Percentiles rank a stretch among this genome's conserved stretches.
These are phyloP conservation scores for Phyllosticta paracitricarpa DNA, from an alignment of 2,329 filamentous ascomycete species.

Conservation along the genomic window DNA sequence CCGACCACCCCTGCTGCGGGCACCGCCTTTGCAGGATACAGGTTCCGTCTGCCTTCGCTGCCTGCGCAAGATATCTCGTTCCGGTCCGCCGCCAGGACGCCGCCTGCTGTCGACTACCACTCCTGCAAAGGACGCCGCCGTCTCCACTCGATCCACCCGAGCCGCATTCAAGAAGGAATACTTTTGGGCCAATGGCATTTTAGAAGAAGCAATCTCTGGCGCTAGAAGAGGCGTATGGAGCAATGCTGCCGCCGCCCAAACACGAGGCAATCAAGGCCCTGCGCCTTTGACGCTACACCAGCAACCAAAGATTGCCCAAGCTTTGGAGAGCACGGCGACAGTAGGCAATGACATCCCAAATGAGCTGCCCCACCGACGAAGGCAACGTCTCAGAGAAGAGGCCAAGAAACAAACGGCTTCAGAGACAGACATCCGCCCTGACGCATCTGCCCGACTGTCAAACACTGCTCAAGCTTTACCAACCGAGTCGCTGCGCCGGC, in stretches of 20 bases:
- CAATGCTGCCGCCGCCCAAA: constrained; percentile 15
- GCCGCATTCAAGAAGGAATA: constrained; percentile 28
- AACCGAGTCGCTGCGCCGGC: constrained; percentile 49
- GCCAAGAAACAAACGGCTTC: constrained; percentile 12
- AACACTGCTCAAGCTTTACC: constrained; percentile 48
- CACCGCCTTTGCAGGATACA: constrained; percentile 20
- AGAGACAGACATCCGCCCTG: constrained; percentile 37
- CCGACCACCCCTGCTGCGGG: constrained; percentile 22
- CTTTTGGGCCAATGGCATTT: constrained; percentile 27
- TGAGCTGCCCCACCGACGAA: constrained; percentile 26
- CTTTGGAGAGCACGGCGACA: constrained; percentile 13
- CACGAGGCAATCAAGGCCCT: constrained; percentile 8
- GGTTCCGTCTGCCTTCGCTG: constrained; percentile 25
- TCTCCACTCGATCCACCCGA: constrained; percentile 21
- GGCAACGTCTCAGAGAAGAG: constrained; percentile 21
- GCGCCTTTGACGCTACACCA: constrained; percentile 6
- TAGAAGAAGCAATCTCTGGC: constrained; percentile 22
- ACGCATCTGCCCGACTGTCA: constrained; percentile 53
- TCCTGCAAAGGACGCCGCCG: constrained; percentile 20
- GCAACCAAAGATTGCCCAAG: constrained; percentile 11
- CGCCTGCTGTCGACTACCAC: constrained; percentile 21
- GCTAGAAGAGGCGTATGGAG: constrained; percentile 23
- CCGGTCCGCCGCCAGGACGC: constrained; percentile 15
- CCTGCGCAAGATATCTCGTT: constrained; percentile 21
- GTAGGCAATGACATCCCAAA: constrained; percentile 11